phyloP scores from a whole-genome alignment of 345 rosid genomes.

The Eucalyptus paniculata region DNA sequence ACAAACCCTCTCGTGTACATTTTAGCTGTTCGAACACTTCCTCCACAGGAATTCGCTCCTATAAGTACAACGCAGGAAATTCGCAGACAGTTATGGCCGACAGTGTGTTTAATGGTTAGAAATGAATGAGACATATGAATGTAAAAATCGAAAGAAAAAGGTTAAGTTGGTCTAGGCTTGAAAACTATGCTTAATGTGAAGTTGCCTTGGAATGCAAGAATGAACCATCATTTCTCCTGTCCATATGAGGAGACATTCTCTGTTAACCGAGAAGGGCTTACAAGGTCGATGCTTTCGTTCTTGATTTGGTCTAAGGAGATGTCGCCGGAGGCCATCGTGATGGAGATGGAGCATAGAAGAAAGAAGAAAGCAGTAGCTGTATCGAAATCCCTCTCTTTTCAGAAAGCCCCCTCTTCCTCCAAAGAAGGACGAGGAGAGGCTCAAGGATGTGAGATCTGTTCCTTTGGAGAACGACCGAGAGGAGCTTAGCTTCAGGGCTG shows the following conservation, averaged over 20 bases:
- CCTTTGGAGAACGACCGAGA: not conserved
- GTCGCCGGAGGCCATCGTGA: not conserved
- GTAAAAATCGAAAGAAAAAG: not conserved
- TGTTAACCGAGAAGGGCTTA: not conserved
- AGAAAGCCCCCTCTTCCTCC: not conserved
- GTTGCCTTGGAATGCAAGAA: not conserved
- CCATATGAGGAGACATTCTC: not conserved
- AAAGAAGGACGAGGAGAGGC: not conserved
- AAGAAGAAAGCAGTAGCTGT: not conserved
- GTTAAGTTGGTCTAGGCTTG: not conserved
- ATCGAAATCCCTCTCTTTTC: not conserved
- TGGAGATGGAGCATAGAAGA: not conserved
- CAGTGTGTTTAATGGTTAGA: not conserved
- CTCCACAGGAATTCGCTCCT: slow-evolving; percentile 1
- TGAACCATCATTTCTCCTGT: not conserved
- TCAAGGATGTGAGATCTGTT: not conserved
- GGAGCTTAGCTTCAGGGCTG: not conserved
- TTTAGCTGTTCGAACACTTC: slow-evolving; percentile 5
- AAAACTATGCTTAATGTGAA: not conserved
- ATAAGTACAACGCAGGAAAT: not conserved
- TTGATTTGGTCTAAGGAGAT: not conserved
- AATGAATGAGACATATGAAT: not conserved
- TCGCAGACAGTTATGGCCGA: not conserved
- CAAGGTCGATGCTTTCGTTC: slow-evolving; percentile 3
- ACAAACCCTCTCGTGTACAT: not conserved